Evolutionary conservation across 192 early-diverging fungal species (phyloP).

Genomic region (Chytriomyces sp.): DNA sequence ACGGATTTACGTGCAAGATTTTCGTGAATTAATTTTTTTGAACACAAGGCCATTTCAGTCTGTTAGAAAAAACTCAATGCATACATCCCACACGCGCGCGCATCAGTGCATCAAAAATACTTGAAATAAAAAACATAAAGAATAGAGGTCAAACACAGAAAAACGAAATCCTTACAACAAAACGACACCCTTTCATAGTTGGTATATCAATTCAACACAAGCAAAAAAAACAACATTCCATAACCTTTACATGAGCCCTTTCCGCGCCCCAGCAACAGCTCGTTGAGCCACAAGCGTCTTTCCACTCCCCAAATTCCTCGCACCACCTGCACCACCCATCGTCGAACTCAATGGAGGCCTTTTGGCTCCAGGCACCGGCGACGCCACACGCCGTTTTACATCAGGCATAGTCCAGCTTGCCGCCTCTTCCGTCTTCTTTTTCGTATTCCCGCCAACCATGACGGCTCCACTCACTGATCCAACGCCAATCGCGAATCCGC

Average conservation of each 20-base stretch:
- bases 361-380: neutral
- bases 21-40: too few species aligned
- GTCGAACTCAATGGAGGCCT: neutral
- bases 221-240: neutral
- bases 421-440: neutral
- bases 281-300: neutral
- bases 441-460: neutral
- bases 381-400: neutral
- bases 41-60: too few species aligned
- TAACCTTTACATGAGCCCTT: neutral
- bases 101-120: too few species aligned
- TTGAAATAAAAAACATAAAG: too few species aligned
- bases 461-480: neutral
- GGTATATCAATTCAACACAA: too few species aligned
- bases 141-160: too few species aligned
- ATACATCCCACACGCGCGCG: too few species aligned
- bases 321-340: neutral
- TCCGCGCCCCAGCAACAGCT: neutral
- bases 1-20: too few species aligned
- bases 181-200: too few species aligned
- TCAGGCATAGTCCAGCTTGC: neutral
- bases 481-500: slow-evolving; percentile 21
- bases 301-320: neutral
- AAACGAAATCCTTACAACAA: too few species aligned
- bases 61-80: too few species aligned